phyloP scores from a whole-genome alignment of 345 rosid species.

The Citrus reticulata region DNA sequence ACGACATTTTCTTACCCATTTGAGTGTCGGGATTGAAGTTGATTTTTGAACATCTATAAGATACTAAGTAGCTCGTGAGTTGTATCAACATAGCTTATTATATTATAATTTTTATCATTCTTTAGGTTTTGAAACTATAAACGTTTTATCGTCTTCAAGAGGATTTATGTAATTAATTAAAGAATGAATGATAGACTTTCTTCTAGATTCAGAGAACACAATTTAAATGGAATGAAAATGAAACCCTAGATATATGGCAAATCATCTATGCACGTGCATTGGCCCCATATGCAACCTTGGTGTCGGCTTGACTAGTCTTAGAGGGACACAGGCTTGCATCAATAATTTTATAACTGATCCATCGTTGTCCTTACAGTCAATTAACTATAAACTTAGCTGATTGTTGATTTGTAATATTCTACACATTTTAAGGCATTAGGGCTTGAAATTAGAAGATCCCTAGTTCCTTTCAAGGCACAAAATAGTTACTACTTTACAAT shows the following conservation, averaged over 20 bases:
- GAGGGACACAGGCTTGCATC: constrained; percentile 24
- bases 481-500: background rate
- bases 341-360: constrained; percentile 22
- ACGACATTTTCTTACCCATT: constrained; percentile 28
- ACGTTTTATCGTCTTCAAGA: background rate
- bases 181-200: background rate
- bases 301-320: constrained; percentile 70
- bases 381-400: background rate
- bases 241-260: constrained; percentile 24
- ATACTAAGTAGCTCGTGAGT: constrained; percentile 5
- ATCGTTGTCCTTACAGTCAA: constrained; percentile 8
- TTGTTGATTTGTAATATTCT: background rate
- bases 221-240: background rate
- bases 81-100: constrained; percentile 1
- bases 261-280: constrained; percentile 49
- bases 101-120: constrained; percentile 10
- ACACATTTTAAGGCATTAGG: background rate
- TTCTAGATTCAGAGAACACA: constrained; percentile 14
- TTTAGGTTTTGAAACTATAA: background rate
- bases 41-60: constrained; percentile 40
- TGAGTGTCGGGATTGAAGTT: constrained; percentile 37
- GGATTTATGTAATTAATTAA: background rate
- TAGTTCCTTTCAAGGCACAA: background rate
- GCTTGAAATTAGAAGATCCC: background rate
- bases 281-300: constrained; percentile 45